These are phyloP conservation scores for Terana coerulea DNA, from an alignment of 768 basidiomycete species.

Conservation along the genomic window DNA sequence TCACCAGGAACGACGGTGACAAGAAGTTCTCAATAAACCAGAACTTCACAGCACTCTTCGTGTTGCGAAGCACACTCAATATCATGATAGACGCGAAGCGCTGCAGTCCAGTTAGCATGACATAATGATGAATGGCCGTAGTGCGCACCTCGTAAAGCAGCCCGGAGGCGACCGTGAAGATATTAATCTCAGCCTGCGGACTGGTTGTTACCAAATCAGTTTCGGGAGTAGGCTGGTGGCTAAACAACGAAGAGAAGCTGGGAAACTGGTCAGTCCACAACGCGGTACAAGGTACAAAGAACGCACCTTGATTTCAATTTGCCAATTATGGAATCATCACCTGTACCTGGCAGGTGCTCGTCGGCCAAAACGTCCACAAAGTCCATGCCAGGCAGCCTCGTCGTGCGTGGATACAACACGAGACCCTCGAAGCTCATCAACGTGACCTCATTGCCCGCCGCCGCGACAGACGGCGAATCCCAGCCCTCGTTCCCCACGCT, in stretches of 20 bases:
- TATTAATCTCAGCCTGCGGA: constrained; percentile 89
- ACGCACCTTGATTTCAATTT: constrained; percentile 50
- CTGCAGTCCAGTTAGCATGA: constrained; percentile 34
- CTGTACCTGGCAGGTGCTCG: constrained; percentile 24
- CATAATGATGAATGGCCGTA: background rate
- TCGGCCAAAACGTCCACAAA: constrained; percentile 70
- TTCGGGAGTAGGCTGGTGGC: constrained; percentile 6
- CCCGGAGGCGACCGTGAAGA: constrained; percentile 98
- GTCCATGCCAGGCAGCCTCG: constrained; percentile 73
- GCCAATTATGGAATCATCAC: constrained; percentile 39
- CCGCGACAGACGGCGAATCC: constrained; percentile 69
- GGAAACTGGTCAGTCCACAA: background rate
- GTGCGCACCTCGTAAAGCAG: constrained; percentile 83
- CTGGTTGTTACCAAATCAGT: constrained; percentile 19
- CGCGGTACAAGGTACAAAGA: background rate
- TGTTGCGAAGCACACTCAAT: constrained; percentile 90
- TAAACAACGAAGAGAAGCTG: constrained; percentile 27
- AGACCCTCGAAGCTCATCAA: constrained; percentile 89
- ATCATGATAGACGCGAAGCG: constrained; percentile 99
- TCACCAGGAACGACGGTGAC: constrained; percentile 91
- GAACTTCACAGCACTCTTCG: constrained; percentile 93
- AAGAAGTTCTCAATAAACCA: constrained; percentile 99
- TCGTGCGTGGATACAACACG: constrained; percentile 81
- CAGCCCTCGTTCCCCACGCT: constrained; percentile 89
- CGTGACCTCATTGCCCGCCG: constrained; percentile 70